Evolutionary conservation across 305 asterid species (phyloP), one percentile per base, ranked within the genome.

Genomic region (Andrographis paniculata): DNA sequence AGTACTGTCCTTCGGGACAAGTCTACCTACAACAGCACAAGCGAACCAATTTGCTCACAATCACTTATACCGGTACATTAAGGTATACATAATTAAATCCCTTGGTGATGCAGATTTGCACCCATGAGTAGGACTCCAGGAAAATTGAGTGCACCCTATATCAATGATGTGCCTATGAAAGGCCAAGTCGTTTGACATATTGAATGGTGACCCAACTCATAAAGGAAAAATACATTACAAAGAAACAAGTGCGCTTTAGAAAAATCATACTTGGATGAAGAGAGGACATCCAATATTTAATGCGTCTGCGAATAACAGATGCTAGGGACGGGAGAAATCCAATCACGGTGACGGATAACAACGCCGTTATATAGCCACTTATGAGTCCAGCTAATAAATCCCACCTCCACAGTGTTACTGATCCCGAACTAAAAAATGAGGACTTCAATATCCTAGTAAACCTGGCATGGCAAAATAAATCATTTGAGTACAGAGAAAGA

Each of bases 191-290:
- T 62, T 77, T 69, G 3, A 75, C 20, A 54, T 78, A 91, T 59
- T 77, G 89, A 60, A 86, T 16, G 39, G 83, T 72, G 68, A 86
- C 64, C 94, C 94, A 86, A 55, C 92, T 66, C 87, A 82, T 70
- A 59, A 80, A 78, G 48, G 83, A 76, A 74, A 70, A 75, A 59
- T 91, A 83, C 39, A 76, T 68, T 20, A 72, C 56, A 56, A 86
- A 77, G 59, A 91, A 75, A 68, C 84, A 83, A 28, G 61, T 67
- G 36, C 89, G 69, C 67, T 66, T 83, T 17, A 80, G 55, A 21
- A 61, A 59, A 53, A 64, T 38, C 3, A 45, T 48, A 49, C 57
- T 63, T 27, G 68, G 68, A 28, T 27, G 37, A 40, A 30, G 61
- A 41, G 42, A 17, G 10, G 49, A 56, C 44, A 50, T 45, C 68